Base-by-base conservation (phyloP, 345 rosid genomes). In the Gossypium longicalyx region DNA sequence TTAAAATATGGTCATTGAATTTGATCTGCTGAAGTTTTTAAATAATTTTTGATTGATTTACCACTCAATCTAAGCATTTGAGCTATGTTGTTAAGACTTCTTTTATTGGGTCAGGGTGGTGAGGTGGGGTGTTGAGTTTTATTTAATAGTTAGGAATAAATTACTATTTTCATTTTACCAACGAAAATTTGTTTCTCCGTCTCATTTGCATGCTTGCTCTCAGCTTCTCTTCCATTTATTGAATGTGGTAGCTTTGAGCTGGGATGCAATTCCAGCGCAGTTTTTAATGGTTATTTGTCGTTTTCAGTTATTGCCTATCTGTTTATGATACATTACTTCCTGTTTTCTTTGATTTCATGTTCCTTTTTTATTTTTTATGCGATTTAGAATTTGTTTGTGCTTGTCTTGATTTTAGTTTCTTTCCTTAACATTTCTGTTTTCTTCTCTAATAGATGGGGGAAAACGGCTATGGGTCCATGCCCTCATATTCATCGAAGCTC, bases 401-500 rank as follows among this genome's bases (percentile, higher is more conserved):
- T 51, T 29, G 1, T 22, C 73, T 9, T n/a, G 5, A 4, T 20
- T 68, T 68, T 17, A 29, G 47, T 6, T 72, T 38, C 58, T 47
- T 67, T 13, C 16, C 59, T 20, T 71, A 27, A 19, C 34, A 25
- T 60, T 64, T 74, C 19, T 65, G 27, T 17, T 11, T 34, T 25
- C 62, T 20, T 51, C 44, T 56, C 72, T 59, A 62, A 64, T 74
- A 93, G 99, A 84, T 83, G 77, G 83, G 86, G 20, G 94, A 91
- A 6, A 88, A 77, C 74, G 83, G 85, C 73, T 93, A 87, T 68
- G 90, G 92, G 73, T 86, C 96, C 20, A 69, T 86, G 81, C 73
- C 91, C 9, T 86, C 97, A 4, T 88, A 90, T 82, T 75, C 97
- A 19, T 90, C 98, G 54, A 93, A 84, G 81, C 77, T 86, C 51